Conservation (phyloP, 192 early-diverging fungal species). For the Piromyces finnis region DNA sequence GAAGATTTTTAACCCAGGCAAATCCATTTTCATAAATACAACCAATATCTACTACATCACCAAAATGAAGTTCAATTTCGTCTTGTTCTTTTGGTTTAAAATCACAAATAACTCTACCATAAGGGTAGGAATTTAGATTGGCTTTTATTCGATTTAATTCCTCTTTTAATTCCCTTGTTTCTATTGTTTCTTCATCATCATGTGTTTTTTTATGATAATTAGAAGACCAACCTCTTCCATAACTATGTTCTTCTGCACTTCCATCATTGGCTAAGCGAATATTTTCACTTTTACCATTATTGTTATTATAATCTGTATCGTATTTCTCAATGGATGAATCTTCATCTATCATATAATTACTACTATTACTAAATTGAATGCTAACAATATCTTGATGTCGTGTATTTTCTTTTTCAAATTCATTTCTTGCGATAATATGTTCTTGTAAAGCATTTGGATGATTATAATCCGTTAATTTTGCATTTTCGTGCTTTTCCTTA, state of each 20-base stretch:
- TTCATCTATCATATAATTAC: not conserved
- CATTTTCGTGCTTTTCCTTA: no score
- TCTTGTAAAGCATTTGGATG: no score
- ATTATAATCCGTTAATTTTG: no score
- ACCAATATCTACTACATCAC: not conserved
- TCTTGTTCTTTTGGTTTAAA: not conserved
- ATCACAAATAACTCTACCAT: not conserved
- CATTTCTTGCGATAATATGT: not conserved
- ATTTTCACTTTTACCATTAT: no score
- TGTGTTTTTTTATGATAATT: not conserved
- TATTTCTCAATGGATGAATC: not conserved
- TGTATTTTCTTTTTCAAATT: not conserved
- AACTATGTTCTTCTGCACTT: not conserved
- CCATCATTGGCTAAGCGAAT: not conserved
- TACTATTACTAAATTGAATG: not conserved
- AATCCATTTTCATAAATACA: not conserved
- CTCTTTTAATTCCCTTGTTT: not conserved
- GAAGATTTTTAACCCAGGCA: not conserved
- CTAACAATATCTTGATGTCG: not conserved
- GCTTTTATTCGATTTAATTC: not conserved
- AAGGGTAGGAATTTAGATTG: not conserved
- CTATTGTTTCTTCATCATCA: not conserved
- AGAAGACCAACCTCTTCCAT: not conserved
- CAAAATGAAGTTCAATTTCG: not conserved
- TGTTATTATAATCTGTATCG: no score